phyloP scores from a whole-genome alignment of 345 rosid species.

The Citrus trifoliata region DNA sequence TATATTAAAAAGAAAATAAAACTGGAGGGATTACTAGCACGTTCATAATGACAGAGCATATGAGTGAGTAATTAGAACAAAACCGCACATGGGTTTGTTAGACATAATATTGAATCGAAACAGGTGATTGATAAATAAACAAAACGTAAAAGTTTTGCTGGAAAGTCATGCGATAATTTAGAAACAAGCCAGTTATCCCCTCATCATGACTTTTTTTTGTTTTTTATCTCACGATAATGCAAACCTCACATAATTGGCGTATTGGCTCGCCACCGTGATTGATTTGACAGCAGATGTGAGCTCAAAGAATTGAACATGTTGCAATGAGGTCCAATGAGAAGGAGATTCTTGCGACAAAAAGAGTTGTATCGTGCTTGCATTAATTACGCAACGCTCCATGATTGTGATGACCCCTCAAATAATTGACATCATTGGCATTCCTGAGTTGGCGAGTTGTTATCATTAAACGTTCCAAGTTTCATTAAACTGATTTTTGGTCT shows the following conservation, averaged over 20 bases:
- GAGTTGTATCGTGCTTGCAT: background rate
- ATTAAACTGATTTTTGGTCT: no score
- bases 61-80: background rate
- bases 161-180: background rate
- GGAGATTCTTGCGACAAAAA: background rate
- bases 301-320: slow-evolving; percentile 10
- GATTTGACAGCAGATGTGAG: slow-evolving; percentile 33
- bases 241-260: slow-evolving; percentile 10
- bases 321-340: background rate
- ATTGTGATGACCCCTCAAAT: background rate
- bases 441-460: background rate
- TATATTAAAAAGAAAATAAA: background rate
- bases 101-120: background rate
- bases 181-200: slow-evolving; percentile 8
- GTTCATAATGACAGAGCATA: background rate
- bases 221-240: background rate
- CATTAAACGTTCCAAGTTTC: no score
- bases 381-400: background rate
- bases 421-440: background rate
- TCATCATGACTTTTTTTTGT: slow-evolving; percentile 16
- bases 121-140: background rate
- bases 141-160: background rate
- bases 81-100: slow-evolving; percentile 16
- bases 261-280: slow-evolving; percentile 24
- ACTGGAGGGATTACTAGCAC: background rate